Evolutionary conservation across 2,329 filamentous ascomycete species (phyloP), one percentile per base, ranked within the genome.

Genomic region (Talaromyces sp.): DNA sequence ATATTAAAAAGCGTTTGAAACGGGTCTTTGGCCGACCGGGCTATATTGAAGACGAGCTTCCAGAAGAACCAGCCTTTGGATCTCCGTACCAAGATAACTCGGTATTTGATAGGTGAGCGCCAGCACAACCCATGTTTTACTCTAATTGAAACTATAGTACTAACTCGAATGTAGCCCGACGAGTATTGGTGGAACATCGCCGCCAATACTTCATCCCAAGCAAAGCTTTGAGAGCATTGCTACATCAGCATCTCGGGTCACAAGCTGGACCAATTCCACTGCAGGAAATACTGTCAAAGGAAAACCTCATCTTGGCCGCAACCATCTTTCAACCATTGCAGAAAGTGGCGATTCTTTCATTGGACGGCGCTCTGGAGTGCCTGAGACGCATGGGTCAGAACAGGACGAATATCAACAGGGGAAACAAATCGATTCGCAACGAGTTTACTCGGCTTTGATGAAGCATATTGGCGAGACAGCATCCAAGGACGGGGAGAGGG

Each of bases 211-310:
- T 30, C 64, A 65, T 16, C 66, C 60, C 28, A 69, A 66, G 51
- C 71, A 65, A 57, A 76, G 71, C 61, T 68, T 66, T 23, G 72
- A 73, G 42, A 78, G 74, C 54, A 60, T 74, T 33, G 70, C 68
- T 50, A 76, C 73, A 3, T 73, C 70, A 9, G 69, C 68, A 34
- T 81, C 79, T 34, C 76, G 79, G 31, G 77, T 79, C n/a, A 80
- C 78, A 14, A 82, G 79, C 65, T 81, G 79, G 79, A 76, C 79
- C 40, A 73, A 81, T 63, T 81, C 79, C 3, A 80, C 76, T 2
- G 71, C 71, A n/a, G 70, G 72, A 52, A 76, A 76, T 61, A 80
- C 78, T 5, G 66, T 78, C 31, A 65, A 67, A n/a, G 70, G 71
- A 10, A 69, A 72, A 27, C 73, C 69, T 23, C 62, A 68, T 33